Percentiles rank a stretch among this genome's conserved stretches.
Conservation (phyloP, 2,329 filamentous ascomycete genomes). For the Arthrobotrys sinensis region DNA sequence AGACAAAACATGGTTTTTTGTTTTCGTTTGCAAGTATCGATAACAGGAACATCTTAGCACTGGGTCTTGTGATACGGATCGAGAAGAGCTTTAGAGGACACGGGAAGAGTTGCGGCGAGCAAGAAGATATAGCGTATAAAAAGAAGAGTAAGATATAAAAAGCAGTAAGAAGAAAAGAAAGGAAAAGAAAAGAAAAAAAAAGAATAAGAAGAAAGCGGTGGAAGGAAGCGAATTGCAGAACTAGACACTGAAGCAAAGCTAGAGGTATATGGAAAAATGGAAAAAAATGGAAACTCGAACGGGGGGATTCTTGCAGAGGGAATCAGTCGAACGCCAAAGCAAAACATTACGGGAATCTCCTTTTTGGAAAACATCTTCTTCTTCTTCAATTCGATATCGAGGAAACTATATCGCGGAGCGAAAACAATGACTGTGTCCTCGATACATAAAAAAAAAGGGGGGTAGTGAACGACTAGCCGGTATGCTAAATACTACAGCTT, state of each 20-base stretch:
- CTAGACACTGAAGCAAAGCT: conserved; percentile 23
- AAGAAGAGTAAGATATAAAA: conserved; percentile 11
- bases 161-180: background rate
- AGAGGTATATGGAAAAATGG: conserved; percentile 47
- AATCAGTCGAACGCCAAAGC: conserved; percentile 53
- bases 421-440: conserved; percentile 51
- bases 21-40: conserved; percentile 10
- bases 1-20: background rate
- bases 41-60: conserved; percentile 21
- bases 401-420: conserved; percentile 69
- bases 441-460: conserved; percentile 21
- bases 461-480: background rate
- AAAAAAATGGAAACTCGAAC: conserved; percentile 29
- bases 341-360: conserved; percentile 37
- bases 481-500: background rate
- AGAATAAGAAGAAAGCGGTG: background rate
- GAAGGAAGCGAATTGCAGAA: conserved; percentile 7
- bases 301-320: conserved; percentile 30
- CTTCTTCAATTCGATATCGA: conserved; percentile 57
- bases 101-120: background rate
- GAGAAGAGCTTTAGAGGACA: conserved; percentile 13
- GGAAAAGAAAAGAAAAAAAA: background rate
- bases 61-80: conserved; percentile 8
- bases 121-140: conserved; percentile 11
- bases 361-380: conserved; percentile 21